Evolutionary conservation across 2,329 filamentous ascomycete species (phyloP).

Genomic region (Tolypocladium guangdongense): DNA sequence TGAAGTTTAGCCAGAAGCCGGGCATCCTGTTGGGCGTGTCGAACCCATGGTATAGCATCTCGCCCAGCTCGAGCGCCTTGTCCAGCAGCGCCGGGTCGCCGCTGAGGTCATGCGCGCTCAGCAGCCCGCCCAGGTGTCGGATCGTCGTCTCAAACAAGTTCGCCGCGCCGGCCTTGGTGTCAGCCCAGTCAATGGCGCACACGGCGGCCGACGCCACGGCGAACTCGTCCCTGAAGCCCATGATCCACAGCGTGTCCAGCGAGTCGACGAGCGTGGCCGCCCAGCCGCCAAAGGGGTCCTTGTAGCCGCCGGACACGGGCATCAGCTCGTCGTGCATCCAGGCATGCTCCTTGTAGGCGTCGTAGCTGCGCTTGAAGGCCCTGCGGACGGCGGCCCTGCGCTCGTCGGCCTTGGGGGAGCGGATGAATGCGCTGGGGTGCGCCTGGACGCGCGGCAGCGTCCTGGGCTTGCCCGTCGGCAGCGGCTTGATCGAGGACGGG

Average conservation of each 20-base stretch:
- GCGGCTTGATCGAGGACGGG: constrained; percentile 17
- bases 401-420: constrained; percentile 10
- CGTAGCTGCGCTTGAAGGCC: constrained; percentile 33
- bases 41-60: constrained; percentile 43
- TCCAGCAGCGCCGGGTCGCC: constrained; percentile 30
- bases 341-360: constrained; percentile 39
- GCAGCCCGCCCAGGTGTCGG: constrained; percentile 39
- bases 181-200: constrained; percentile 39
- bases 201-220: constrained; percentile 39
- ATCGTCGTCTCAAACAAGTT: constrained; percentile 46
- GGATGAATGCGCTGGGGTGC: constrained; percentile 10
- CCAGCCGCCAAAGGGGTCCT: constrained; percentile 42
- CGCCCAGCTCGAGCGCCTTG: constrained; percentile 40
- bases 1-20: constrained; percentile 34
- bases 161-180: constrained; percentile 29
- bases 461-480: constrained; percentile 15
- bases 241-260: constrained; percentile 52
- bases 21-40: constrained; percentile 44
- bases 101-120: constrained; percentile 40
- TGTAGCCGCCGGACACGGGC: constrained; percentile 34
- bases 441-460: constrained; percentile 21
- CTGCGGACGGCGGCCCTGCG: constrained; percentile 27
- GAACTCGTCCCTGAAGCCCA: constrained; percentile 48
- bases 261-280: constrained; percentile 50
- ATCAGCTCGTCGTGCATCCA: constrained; percentile 43